Percentiles rank a stretch among this genome's conserved stretches.
Evolutionary conservation across 495 filamentous ascomycete species (phyloP).

Genomic region (Parmelia sp.): DNA sequence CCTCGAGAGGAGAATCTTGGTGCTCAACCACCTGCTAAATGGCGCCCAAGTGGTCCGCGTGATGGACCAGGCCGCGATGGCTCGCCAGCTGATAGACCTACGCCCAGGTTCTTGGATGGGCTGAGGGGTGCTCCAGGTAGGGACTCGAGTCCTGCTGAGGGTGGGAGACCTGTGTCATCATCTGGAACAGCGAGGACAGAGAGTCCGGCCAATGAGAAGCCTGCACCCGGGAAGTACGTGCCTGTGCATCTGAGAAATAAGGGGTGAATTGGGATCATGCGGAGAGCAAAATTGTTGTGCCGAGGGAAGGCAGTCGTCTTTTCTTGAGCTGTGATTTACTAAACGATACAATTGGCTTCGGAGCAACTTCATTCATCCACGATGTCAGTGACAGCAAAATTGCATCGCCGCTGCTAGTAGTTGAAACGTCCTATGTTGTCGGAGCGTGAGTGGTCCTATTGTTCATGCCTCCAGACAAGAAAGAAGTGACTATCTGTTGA

Average conservation of each 20-base stretch:
- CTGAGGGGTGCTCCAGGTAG: constrained; percentile 20
- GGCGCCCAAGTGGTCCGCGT: constrained; percentile 23
- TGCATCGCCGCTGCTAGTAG: background rate
- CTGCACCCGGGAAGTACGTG: constrained; percentile 36
- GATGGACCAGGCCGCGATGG: constrained; percentile 24
- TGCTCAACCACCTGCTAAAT: constrained; percentile 21
- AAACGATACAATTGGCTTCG: constrained; percentile 11
- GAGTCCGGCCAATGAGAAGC: constrained; percentile 21
- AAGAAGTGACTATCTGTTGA: background rate
- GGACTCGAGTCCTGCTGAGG: constrained; percentile 23
- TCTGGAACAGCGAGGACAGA: constrained; percentile 22
- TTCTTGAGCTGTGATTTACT: background rate
- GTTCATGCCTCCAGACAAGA: background rate
- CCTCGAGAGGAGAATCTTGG: constrained; percentile 20
- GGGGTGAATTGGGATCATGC: constrained; percentile 9
- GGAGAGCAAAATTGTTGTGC: background rate
- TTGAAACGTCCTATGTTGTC: background rate
- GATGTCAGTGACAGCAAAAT: constrained; percentile 8
- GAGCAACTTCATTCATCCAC: background rate
- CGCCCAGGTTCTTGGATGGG: constrained; percentile 16
- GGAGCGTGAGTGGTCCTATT: background rate
- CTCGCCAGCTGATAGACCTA: constrained; percentile 24
- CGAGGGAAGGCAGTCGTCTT: background rate
- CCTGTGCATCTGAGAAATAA: constrained; percentile 38
- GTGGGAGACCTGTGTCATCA: constrained; percentile 18